Base-by-base conservation (phyloP, 768 basidiomycete genomes). In the Lactarius indigo region DNA sequence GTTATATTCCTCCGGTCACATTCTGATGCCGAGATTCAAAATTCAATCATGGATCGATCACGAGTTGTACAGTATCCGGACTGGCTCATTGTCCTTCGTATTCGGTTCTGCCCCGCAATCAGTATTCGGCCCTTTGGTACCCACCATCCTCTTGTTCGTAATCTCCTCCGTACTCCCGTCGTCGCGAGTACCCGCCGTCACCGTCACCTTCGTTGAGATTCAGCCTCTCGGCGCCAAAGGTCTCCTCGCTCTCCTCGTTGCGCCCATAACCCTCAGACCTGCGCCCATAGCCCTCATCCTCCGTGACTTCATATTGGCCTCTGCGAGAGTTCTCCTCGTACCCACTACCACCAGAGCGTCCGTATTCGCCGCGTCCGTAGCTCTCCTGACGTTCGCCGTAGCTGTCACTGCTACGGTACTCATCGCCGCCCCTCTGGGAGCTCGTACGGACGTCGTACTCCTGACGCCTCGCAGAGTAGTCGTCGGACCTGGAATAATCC, bases 191-290 rank as follows among this genome's bases (percentile, higher is more conserved):
- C 59, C 54, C 62, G 58, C 12, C 64, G 41, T 28, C 76, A 15
- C 78, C 77, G 42, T 76, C 74, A 23, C 76, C 65, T 52, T 72
- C 74, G 39, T 75, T 72, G 52, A 84, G 75, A 60, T 79, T 81
- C 62, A 85, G 72, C n/a, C 80, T 76, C 70, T 84, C 84, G 8
- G 79, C 82, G 4, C 84, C 83, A 72, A 80, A 85, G 2, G 84
- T 85, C 57, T 85, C 83, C 35, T 78, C 73, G 63, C 74, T 70
- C 13, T 75, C 76, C 33, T 63, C 68, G n/a, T 69, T 54, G 28
- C 52, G 61, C 1, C 59, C 52, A 33, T 63, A 59, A 35, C 26
- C 61, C 17, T 62, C 44, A n/a, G 68, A 54, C 18, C 37, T 41
- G 15, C 12, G 52, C 41, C 67, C 58, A 18, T n/a, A 60, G n/a